Evolutionary conservation across 139 green algal species (phyloP).

Genomic region (Chlamydomonas schloesseri): DNA sequence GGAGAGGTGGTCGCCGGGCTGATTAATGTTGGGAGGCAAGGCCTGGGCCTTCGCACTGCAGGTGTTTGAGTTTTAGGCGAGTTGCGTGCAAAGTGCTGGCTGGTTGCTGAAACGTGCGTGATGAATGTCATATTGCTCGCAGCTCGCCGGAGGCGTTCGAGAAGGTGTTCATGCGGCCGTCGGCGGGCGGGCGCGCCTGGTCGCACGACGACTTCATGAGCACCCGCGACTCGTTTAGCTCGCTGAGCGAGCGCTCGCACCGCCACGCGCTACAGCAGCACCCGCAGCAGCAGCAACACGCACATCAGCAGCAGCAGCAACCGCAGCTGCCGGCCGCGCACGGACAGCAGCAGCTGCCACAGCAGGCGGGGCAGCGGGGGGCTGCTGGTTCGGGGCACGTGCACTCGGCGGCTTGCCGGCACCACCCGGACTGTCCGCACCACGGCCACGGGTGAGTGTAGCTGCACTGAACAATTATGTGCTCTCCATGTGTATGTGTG

Average conservation of each 20-base stretch:
- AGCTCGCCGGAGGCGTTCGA: conserved; percentile 46
- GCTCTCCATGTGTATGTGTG: too few species aligned
- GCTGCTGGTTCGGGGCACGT: background rate
- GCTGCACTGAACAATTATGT: background rate
- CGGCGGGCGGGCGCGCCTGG: conserved; percentile 37
- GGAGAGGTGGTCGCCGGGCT: too few species aligned
- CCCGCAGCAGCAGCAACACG: background rate
- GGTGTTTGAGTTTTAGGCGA: too few species aligned
- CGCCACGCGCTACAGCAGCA: background rate
- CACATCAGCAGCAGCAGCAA: conserved; percentile 34
- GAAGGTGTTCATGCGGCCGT: conserved; percentile 52
- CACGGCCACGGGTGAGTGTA: conserved; percentile 25
- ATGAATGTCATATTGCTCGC: background rate
- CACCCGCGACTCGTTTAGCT: conserved; percentile 69
- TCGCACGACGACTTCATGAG: conserved; percentile 68
- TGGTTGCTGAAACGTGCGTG: too few species aligned
- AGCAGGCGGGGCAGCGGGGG: background rate
- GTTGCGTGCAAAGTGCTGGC: too few species aligned
- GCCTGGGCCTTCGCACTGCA: too few species aligned
- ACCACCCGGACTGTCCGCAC: conserved; percentile 33
- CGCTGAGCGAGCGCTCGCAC: conserved; percentile 52
- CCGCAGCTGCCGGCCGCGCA: conserved; percentile 12
- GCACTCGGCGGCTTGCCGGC: conserved; percentile 20
- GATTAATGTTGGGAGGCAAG: too few species aligned
- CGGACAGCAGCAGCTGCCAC: conserved; percentile 45